A percentile compares a stretch with the other conserved stretches of the same genome.
phyloP scores from a whole-genome alignment of 257 asterid genomes.

The Solanum habrochaites region DNA sequence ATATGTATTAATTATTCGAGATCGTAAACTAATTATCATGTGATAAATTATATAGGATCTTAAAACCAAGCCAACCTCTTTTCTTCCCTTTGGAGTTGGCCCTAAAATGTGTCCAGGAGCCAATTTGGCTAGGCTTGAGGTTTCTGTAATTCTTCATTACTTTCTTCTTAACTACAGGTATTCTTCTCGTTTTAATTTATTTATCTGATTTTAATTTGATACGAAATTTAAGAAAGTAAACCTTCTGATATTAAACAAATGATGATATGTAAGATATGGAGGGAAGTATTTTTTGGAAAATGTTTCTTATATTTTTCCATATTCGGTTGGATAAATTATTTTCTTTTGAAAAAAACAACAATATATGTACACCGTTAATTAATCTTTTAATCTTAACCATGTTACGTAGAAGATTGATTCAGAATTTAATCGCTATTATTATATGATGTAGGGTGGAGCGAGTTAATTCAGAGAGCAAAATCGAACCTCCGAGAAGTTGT shows the following conservation, averaged over 20 bases:
- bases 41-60: not conserved
- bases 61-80: not conserved
- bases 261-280: not conserved
- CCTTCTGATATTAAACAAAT: too few relatives aligned
- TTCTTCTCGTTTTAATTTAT: too few relatives aligned
- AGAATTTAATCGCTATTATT: not conserved
- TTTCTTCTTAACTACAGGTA: not conserved
- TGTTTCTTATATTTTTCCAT: too few relatives aligned
- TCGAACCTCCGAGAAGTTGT: not conserved
- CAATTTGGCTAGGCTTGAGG: not conserved
- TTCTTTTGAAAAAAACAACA: too few relatives aligned
- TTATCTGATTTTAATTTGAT: too few relatives aligned
- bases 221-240: too few relatives aligned
- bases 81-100: not conserved
- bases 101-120: not conserved
- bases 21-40: too few relatives aligned
- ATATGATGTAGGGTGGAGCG: not conserved
- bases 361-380: too few relatives aligned
- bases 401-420: fast-evolving
- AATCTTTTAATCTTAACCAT: not conserved
- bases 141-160: not conserved
- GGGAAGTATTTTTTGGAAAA: too few relatives aligned
- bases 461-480: not conserved
- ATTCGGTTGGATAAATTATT: too few relatives aligned
- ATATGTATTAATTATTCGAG: too few relatives aligned